Evolutionary conservation across 768 basidiomycete genomes (phyloP).

Genomic region (Phlebiopsis gigantea): DNA sequence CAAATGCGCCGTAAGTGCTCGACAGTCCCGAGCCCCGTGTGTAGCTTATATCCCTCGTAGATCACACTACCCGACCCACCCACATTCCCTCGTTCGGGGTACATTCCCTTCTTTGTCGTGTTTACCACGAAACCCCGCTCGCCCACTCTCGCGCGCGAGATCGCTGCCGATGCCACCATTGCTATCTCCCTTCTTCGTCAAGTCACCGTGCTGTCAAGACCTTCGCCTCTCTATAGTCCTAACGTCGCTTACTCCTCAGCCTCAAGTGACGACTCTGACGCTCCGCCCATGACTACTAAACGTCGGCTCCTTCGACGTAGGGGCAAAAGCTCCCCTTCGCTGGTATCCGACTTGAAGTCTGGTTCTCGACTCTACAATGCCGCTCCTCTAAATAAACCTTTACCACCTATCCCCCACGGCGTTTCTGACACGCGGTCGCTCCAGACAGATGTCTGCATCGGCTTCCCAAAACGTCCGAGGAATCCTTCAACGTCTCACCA

Average conservation of each 20-base stretch:
- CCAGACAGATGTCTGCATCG: slow-evolving; percentile 50
- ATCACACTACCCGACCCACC: slow-evolving; percentile 59
- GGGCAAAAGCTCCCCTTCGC: slow-evolving; percentile 20
- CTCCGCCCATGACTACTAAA: slow-evolving; percentile 12
- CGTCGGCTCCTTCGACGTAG: slow-evolving; percentile 29
- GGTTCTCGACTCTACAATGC: neutral
- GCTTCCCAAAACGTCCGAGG: slow-evolving; percentile 67
- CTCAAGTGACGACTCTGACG: slow-evolving; percentile 41
- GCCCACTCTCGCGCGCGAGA: slow-evolving; percentile 50
- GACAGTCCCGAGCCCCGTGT: neutral
- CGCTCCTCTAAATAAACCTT: slow-evolving; percentile 18
- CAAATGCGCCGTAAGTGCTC: slow-evolving; percentile 54
- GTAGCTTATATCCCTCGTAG: slow-evolving; percentile 27
- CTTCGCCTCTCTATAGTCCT: slow-evolving; percentile 33
- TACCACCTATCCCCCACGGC: slow-evolving; percentile 23
- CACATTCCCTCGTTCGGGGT: slow-evolving; percentile 54
- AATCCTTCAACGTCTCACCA: slow-evolving; percentile 33
- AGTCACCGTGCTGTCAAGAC: slow-evolving; percentile 44
- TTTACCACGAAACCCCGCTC: slow-evolving; percentile 63
- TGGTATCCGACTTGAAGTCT: neutral
- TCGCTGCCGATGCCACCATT: slow-evolving; percentile 66
- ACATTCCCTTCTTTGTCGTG: slow-evolving; percentile 70
- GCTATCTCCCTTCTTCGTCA: slow-evolving; percentile 62
- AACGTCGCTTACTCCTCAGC: slow-evolving; percentile 8
- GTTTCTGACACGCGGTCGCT: slow-evolving; percentile 41